phyloP scores from a whole-genome alignment of 257 asterid genomes.

The Plectranthus barbatus region DNA sequence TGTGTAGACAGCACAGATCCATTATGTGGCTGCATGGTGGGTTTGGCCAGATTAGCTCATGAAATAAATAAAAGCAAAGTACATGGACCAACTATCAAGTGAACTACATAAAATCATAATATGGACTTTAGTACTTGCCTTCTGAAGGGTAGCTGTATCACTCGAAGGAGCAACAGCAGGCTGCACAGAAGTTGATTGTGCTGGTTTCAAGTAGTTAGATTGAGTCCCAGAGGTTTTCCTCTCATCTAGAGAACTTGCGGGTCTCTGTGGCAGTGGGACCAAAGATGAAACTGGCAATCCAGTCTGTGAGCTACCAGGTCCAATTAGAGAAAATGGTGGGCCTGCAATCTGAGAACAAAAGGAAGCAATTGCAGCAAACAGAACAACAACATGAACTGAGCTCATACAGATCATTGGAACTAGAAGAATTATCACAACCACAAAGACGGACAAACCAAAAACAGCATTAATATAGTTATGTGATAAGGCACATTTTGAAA shows the following conservation, averaged over 20 bases:
- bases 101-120: background rate
- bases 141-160: conserved; percentile 51
- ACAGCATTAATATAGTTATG: background rate
- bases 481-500: background rate
- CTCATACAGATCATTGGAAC: background rate
- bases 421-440: background rate
- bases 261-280: conserved; percentile 52
- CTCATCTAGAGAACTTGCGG: conserved; percentile 53
- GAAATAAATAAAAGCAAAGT: background rate
- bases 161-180: conserved; percentile 32
- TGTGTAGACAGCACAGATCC: conserved; percentile 36
- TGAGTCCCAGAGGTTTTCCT: conserved; percentile 41
- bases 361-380: conserved; percentile 1
- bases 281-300: conserved; percentile 48
- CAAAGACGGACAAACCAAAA: background rate
- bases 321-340: conserved; percentile 42
- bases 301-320: conserved; percentile 42
- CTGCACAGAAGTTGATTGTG: conserved; percentile 47
- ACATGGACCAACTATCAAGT: conserved; percentile 1
- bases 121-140: conserved; percentile 43
- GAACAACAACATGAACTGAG: background rate
- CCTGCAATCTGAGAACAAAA: conserved; percentile 31
- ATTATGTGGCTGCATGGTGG: conserved; percentile 48
- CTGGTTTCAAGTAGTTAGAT: conserved; percentile 53
- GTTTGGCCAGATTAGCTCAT: conserved; percentile 14